Evolutionary conservation across 139 green algal genomes (phyloP), one percentile per base, ranked within the genome.

Genomic region (Chlorella sp.): DNA sequence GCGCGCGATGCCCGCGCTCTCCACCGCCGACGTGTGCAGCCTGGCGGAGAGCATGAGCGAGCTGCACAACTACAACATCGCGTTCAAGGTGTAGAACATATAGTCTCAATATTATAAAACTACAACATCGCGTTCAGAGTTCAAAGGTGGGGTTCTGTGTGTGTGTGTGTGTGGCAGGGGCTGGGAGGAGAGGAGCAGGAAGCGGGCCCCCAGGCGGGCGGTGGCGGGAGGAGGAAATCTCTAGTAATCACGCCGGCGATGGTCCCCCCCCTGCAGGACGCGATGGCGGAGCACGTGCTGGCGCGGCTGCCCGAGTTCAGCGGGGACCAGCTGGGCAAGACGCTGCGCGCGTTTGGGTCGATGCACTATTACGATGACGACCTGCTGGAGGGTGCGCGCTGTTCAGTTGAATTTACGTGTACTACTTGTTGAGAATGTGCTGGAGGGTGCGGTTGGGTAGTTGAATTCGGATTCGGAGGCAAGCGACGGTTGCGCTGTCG

Each of bases 341-440:
- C 71, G 50, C 64, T 84, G 63, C 65, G 79, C 21, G 56, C 73
- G 25, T 84, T 84, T 72, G 73, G 70, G 43, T 65, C 71, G 56
- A 81, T 65, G 53, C 45, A 67, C 43, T 84, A 84, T 59, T 81
- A 78, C 31, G 79, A 84, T 25, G 79, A 76, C 51, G 64, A 80
- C 17, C 41, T 80, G 19, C 48, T 80, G 25, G 74, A 80, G 61
- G 61, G 56, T 63, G 56, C 29, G 56, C 14, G 46, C 46, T n/a
- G n/a, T n/a, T n/a, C n/a, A n/a, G n/a, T n/a, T n/a, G n/a, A n/a
- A n/a, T n/a, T n/a, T n/a, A n/a, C n/a, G n/a, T n/a, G n/a, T n/a
- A n/a, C n/a, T n/a, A n/a, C n/a, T n/a, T n/a, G n/a, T n/a, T n/a
- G n/a, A n/a, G n/a, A n/a, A n/a, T n/a, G n/a, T n/a, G n/a, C n/a